Conservation (phyloP, 805 yeast species). For the Pichia membranifaciens region DNA sequence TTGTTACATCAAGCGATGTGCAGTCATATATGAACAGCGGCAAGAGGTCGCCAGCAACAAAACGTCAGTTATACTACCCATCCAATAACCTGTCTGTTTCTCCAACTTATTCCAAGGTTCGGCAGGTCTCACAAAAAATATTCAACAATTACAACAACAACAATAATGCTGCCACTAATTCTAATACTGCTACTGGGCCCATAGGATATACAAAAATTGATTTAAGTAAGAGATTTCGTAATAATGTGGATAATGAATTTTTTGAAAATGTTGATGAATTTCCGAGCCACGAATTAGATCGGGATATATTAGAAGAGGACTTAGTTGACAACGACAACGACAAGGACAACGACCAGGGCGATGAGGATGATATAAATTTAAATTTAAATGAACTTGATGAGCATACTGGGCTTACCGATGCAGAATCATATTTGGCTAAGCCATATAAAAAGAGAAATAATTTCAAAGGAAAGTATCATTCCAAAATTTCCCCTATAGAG, state of each 20-base stretch:
- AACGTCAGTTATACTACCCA: background rate
- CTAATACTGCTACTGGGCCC: background rate
- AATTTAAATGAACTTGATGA: constrained; percentile 6
- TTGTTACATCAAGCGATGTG: constrained; percentile 4
- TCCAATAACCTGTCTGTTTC: constrained; percentile 7
- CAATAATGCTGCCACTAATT: background rate
- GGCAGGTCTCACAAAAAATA: constrained; percentile 26
- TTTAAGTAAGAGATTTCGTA: background rate
- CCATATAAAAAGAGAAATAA: constrained; percentile 12
- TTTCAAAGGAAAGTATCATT: background rate
- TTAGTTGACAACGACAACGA: background rate
- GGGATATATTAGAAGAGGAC: background rate
- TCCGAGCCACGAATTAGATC: background rate
- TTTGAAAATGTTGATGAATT: background rate
- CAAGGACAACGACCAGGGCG: background rate
- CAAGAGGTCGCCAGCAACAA: constrained; percentile 8
- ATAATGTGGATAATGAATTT: background rate
- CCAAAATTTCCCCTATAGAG: background rate
- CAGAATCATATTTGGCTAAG: constrained; percentile 21
- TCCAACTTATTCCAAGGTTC: constrained; percentile 23
- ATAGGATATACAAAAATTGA: constrained; percentile 2
- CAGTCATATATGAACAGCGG: background rate
- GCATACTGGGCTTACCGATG: constrained; percentile 18
- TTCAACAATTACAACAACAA: constrained; percentile 14
- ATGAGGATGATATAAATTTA: background rate